A percentile compares a stretch with the other conserved stretches of the same genome.
Evolutionary conservation across 257 asterid genomes (phyloP).

Genomic region (Plantago major): DNA sequence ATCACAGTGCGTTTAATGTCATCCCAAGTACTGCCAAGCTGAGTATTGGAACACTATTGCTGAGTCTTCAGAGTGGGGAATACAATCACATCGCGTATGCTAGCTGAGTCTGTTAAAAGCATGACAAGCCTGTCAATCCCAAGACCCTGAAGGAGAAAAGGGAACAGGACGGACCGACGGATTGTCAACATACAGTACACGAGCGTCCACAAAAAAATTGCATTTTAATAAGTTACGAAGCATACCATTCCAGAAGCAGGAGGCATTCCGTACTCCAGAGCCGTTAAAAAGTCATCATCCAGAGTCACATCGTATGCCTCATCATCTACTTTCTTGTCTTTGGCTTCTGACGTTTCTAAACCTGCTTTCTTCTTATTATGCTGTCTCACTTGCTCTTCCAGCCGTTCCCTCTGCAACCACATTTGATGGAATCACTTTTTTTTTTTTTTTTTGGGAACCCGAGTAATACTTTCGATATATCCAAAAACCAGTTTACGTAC

Average conservation of each 20-base stretch:
- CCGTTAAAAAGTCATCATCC: slow-evolving; percentile 90
- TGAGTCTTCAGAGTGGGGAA: slow-evolving; percentile 87
- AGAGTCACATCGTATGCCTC: slow-evolving; percentile 72
- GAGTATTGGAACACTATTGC: slow-evolving; percentile 4
- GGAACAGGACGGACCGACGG: not conserved
- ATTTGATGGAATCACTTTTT: too few relatives aligned
- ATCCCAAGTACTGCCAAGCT: not conserved
- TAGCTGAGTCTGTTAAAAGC: slow-evolving; percentile 78
- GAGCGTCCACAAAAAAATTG: not conserved
- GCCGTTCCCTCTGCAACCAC: slow-evolving; percentile 60
- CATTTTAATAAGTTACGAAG: not conserved
- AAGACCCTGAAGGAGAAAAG: slow-evolving; percentile 61
- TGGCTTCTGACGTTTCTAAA: slow-evolving; percentile 30
- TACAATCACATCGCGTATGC: slow-evolving; percentile 88
- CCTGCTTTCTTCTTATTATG: slow-evolving; percentile 61
- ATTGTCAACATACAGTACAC: not conserved
- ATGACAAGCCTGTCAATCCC: slow-evolving; percentile 93
- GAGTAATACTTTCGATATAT: too few relatives aligned
- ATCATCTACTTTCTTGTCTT: slow-evolving; percentile 42
- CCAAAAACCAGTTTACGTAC: too few relatives aligned
- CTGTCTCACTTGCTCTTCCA: slow-evolving; percentile 95
- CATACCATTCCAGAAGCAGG: slow-evolving; percentile 98
- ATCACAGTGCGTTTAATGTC: not conserved
- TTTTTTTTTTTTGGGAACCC: too few relatives aligned
- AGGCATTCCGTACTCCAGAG: slow-evolving; percentile 98